A percentile compares a stretch with the other conserved stretches of the same genome.
Evolutionary conservation across 2,329 filamentous ascomycete genomes (phyloP).

Genomic region (Calonectria naviculata): DNA sequence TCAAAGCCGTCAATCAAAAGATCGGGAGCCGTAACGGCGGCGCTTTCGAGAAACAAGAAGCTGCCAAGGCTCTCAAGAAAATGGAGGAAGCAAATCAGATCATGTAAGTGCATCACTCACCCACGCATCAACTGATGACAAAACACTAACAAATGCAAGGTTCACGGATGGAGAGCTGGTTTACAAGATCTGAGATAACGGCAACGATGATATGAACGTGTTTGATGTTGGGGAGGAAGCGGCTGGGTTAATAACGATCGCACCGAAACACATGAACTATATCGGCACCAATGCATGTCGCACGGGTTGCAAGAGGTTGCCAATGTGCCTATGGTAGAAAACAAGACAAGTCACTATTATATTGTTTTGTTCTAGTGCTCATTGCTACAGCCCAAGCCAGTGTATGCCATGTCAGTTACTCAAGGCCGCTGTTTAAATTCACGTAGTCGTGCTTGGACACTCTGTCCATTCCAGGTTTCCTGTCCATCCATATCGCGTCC

Average conservation of each 20-base stretch:
- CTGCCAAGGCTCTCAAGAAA: constrained; percentile 78
- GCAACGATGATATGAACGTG: constrained; percentile 3
- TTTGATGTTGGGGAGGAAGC: constrained; percentile 16
- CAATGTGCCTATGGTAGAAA: neutral
- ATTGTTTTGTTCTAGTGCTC: constrained; percentile 20
- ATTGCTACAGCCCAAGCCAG: neutral
- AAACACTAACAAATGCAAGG: constrained; percentile 50
- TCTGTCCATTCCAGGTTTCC: constrained; percentile 72
- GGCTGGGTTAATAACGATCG: neutral
- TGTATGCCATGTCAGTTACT: constrained; percentile 20
- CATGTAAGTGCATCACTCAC: constrained; percentile 77
- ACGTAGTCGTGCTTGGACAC: constrained; percentile 62
- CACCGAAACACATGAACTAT: neutral
- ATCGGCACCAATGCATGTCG: neutral
- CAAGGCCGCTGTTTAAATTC: constrained; percentile 59
- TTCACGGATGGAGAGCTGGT: constrained; percentile 72
- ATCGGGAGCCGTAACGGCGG: constrained; percentile 65
- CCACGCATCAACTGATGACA: neutral
- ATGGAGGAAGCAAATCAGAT: constrained; percentile 90
- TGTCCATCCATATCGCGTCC: constrained; percentile 53
- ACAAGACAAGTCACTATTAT: constrained; percentile 16
- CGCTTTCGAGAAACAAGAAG: constrained; percentile 78
- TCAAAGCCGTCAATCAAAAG: constrained; percentile 82
- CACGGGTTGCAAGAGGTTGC: neutral
- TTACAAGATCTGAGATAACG: constrained; percentile 71